A percentile compares a stretch with the other conserved stretches of the same genome.
Conservation (phyloP, 2,329 filamentous ascomycete species). For the Sporothrix variecibatus region DNA sequence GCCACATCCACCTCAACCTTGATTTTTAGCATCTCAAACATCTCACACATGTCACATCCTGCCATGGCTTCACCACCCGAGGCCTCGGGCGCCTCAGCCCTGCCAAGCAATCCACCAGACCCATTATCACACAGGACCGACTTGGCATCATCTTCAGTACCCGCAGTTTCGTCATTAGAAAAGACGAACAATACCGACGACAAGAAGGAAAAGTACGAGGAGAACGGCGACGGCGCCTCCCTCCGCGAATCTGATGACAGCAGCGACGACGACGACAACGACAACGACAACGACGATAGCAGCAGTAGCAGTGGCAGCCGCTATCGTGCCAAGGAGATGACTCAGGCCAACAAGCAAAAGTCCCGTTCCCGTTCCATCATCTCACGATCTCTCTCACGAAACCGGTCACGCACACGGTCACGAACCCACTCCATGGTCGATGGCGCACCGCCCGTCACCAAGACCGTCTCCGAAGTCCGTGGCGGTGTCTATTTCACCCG, state of each 20-base stretch:
- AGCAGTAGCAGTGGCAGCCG: slow-evolving; percentile 18
- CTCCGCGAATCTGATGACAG: slow-evolving; percentile 2
- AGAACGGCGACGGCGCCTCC: background rate
- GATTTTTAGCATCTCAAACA: background rate
- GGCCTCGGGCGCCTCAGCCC: background rate
- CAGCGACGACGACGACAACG: slow-evolving; percentile 8
- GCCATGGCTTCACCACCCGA: slow-evolving; percentile 14
- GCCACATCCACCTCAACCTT: background rate
- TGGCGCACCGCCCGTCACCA: slow-evolving; percentile 34
- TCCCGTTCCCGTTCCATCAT: slow-evolving; percentile 17
- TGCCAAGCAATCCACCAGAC: background rate
- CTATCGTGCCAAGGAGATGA: background rate
- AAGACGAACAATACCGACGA: background rate
- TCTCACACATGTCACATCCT: background rate
- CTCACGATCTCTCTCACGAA: slow-evolving; percentile 20
- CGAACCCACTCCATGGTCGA: slow-evolving; percentile 11
- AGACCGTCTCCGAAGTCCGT: slow-evolving; percentile 43
- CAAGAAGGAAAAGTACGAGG: background rate
- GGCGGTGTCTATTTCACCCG: slow-evolving; percentile 44
- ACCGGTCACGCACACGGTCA: slow-evolving; percentile 17
- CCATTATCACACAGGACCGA: background rate
- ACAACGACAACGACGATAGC: slow-evolving; percentile 5
- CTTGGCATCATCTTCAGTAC: background rate
- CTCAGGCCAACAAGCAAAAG: background rate
- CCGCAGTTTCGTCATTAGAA: background rate